Base-by-base conservation (phyloP, 768 basidiomycete species). In the Lentinus brumalis region DNA sequence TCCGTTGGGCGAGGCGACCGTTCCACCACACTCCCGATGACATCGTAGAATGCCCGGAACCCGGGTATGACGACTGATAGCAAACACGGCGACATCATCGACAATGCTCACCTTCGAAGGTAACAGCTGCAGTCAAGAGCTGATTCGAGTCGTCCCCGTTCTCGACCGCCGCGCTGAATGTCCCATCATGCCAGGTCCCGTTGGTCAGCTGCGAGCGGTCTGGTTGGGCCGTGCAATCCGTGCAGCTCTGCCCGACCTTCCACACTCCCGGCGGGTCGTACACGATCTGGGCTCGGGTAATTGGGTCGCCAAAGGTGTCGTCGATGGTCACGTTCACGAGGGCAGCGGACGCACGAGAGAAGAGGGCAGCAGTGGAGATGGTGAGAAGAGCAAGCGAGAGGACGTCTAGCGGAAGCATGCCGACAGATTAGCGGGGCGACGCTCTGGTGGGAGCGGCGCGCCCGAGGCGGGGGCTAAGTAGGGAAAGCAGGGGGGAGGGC, bases 321-420 rank as follows among this genome's bases (percentile, higher is more conserved):
- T 82, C 79, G 40, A 82, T 73, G 5, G 79, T 80, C 32, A 76
- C 65, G 58, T 81, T 80, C 29, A 74, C 66, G 30, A 75, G 67
- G 16, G 62, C 50, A 14, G 67, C 68, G 26, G 59, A 56, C 18
- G 57, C 57, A 18, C 5, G 51, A 26, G 42, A 26, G 44, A 52
- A n/a, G 26, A 30, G 14, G 12, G 53, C 54, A 31, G 53, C 29
- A 16, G 61, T 26, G 30, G 31, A 38, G 16, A 45, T 32, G 3
- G 46, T 39, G 29, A 57, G 40, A 21, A 56, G 38, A 7, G 32
- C 54, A 29, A 56, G 53, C 18, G 41, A 35, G 18, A 57, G 53
- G 41, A 58, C 57, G 62, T 53, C 53, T 52, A 50, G 5, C 35
- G 38, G 42, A 10, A 42, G 50, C 62, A 63, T 63, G 12, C 39